Evolutionary conservation across 495 filamentous ascomycete species (phyloP).

Genomic region (Aspergillus hancockii): DNA sequence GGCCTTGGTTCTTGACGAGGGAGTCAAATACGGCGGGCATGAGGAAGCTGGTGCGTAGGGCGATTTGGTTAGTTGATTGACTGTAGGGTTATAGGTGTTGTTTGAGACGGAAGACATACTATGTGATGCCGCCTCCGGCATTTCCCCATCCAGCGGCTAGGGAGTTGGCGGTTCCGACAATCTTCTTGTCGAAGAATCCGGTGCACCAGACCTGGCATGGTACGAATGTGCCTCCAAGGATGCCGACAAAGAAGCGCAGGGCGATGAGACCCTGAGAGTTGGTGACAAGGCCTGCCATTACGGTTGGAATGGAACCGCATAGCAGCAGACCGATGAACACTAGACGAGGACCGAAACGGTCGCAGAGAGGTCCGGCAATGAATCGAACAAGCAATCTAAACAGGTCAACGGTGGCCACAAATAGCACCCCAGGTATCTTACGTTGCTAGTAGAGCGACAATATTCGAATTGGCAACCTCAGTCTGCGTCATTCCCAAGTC

Average conservation of each 20-base stretch:
- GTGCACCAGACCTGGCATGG: constrained; percentile 97
- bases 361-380: constrained; percentile 81
- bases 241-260: constrained; percentile 89
- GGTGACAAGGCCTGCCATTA: constrained; percentile 74
- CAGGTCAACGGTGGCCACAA: constrained; percentile 17
- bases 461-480: constrained; percentile 90
- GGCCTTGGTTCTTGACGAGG: constrained; percentile 58
- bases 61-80: neutral
- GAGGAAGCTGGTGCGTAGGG: constrained; percentile 63
- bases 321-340: constrained; percentile 79
- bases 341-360: constrained; percentile 77
- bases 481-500: constrained; percentile 70
- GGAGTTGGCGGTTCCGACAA: constrained; percentile 89
- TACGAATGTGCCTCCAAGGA: constrained; percentile 87
- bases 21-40: constrained; percentile 93
- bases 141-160: constrained; percentile 87
- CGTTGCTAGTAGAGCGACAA: constrained; percentile 84
- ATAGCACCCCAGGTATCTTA: constrained; percentile 40
- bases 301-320: constrained; percentile 77
- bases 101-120: constrained; percentile 31
- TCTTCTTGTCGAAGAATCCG: constrained; percentile 93
- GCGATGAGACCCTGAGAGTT: constrained; percentile 70
- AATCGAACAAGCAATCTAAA: constrained; percentile 74
- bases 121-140: constrained; percentile 82
- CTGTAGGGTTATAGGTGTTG: neutral